These are phyloP conservation scores for Metarhizium album DNA, from an alignment of 2,329 filamentous ascomycete species.

Conservation along the genomic window DNA sequence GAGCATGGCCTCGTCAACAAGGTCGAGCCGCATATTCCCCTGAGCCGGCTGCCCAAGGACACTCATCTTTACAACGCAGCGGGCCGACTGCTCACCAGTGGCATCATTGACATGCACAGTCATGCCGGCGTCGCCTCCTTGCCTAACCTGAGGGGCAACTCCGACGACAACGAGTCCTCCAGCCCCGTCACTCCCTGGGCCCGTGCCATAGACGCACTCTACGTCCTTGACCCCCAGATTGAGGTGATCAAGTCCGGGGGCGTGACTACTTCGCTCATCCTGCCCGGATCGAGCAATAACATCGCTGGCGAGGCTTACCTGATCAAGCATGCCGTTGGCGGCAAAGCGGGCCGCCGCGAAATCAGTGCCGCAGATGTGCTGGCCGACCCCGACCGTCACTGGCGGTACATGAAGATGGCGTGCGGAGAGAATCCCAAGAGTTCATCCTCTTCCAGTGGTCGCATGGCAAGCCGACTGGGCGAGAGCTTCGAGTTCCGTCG, in stretches of 20 bases:
- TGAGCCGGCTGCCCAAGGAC: slow-evolving; percentile 32
- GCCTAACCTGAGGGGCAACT: slow-evolving; percentile 41
- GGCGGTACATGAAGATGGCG: slow-evolving; percentile 69
- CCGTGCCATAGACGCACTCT: slow-evolving; percentile 53
- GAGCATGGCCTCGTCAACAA: slow-evolving; percentile 50
- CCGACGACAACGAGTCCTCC: slow-evolving; percentile 54
- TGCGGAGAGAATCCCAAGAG: slow-evolving; percentile 61
- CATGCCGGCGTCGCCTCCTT: slow-evolving; percentile 51
- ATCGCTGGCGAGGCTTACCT: slow-evolving; percentile 62
- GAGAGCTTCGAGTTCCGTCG: slow-evolving; percentile 61
- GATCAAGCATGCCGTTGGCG: slow-evolving; percentile 57
- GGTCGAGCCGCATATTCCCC: slow-evolving; percentile 35
- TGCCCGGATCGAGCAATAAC: slow-evolving; percentile 62
- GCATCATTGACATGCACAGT: slow-evolving; percentile 63
- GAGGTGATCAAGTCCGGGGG: slow-evolving; percentile 62
- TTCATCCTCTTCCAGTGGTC: slow-evolving; percentile 44
- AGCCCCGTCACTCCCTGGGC: slow-evolving; percentile 57
- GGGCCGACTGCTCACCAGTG: slow-evolving; percentile 51
- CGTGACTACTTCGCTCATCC: slow-evolving; percentile 56
- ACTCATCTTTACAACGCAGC: slow-evolving; percentile 44
- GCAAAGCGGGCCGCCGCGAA: slow-evolving; percentile 47
- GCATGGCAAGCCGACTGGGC: slow-evolving; percentile 50
- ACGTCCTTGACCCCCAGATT: slow-evolving; percentile 53
- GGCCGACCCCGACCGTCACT: slow-evolving; percentile 52
- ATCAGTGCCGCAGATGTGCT: slow-evolving; percentile 53